Percentiles rank a stretch among this genome's conserved stretches.
phyloP scores from a whole-genome alignment of 208 protist species.

The Wallacemonas sp. region DNA sequence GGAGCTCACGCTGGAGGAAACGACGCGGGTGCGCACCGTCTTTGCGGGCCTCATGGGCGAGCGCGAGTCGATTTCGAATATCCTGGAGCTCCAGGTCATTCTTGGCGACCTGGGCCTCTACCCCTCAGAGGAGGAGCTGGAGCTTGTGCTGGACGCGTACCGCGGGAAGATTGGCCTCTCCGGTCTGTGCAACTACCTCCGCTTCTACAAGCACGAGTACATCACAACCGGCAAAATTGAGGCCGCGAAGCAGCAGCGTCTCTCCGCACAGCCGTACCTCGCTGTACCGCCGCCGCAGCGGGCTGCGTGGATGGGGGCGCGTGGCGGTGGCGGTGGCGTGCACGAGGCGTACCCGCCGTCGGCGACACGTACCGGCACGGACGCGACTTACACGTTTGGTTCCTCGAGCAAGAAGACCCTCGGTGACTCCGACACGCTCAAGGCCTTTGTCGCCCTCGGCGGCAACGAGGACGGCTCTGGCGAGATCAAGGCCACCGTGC shows the following conservation, averaged over 20 bases:
- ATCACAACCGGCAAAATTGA: slow-evolving; percentile 17
- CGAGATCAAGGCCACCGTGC: slow-evolving; percentile 37
- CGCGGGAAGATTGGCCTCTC: slow-evolving; percentile 67
- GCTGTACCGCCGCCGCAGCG: background rate
- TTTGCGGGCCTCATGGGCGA: slow-evolving; percentile 53
- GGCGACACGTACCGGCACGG: slow-evolving; percentile 12
- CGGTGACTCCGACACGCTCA: slow-evolving; percentile 63
- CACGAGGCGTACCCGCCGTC: slow-evolving; percentile 17
- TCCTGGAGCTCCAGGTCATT: slow-evolving; percentile 72
- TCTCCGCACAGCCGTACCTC: background rate
- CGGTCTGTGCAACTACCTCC: slow-evolving; percentile 68
- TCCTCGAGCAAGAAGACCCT: slow-evolving; percentile 5
- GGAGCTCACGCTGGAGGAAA: slow-evolving; percentile 75
- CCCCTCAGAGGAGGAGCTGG: slow-evolving; percentile 68
- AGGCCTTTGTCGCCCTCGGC: slow-evolving; percentile 82
- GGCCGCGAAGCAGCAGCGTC: slow-evolving; percentile 16
- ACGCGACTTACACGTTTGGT: slow-evolving; percentile 15
- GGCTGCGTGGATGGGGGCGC: background rate
- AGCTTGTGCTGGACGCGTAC: slow-evolving; percentile 52
- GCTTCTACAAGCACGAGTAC: slow-evolving; percentile 81
- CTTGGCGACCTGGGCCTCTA: slow-evolving; percentile 76
- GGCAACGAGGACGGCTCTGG: slow-evolving; percentile 73
- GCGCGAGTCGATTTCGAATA: slow-evolving; percentile 66
- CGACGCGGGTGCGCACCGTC: slow-evolving; percentile 45
- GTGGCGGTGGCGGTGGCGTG: too few relatives aligned